These are phyloP conservation scores for Suhomyces emberorum DNA, from an alignment of 805 yeast genomes.

Conservation along the genomic window DNA sequence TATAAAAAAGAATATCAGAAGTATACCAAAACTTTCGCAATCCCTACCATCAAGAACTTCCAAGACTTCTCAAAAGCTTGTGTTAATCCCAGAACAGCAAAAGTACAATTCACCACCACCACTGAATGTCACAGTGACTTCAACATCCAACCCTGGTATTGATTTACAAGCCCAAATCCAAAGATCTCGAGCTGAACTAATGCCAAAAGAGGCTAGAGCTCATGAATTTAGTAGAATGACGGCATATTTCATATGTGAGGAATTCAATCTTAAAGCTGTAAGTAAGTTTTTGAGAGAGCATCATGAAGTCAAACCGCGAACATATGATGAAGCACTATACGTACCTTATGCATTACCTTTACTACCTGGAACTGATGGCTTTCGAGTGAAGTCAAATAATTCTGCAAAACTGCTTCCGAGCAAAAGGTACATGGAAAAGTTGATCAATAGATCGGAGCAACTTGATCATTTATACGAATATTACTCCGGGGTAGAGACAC, in stretches of 20 bases:
- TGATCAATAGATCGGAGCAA: constrained; percentile 78
- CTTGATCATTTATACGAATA: constrained; percentile 91
- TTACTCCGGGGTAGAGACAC: constrained; percentile 73
- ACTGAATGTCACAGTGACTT: constrained; percentile 1
- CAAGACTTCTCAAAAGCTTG: constrained; percentile 81
- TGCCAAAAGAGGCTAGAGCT: constrained; percentile 57
- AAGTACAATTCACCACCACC: constrained; percentile 20
- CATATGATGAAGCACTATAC: constrained; percentile 90
- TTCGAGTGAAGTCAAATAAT: constrained; percentile 68
- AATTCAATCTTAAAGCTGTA: constrained; percentile 62
- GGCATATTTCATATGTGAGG: constrained; percentile 87
- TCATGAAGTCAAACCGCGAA: constrained; percentile 82
- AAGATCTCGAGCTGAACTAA: constrained; percentile 51
- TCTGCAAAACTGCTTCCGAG: constrained; percentile 42
- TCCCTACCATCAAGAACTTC: constrained; percentile 73
- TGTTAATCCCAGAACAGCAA: constrained; percentile 69
- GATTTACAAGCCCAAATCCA: constrained; percentile 30
- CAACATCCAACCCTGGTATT: constrained; percentile 6
- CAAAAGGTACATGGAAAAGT: constrained; percentile 61
- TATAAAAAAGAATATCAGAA: constrained; percentile 39
- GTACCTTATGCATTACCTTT: constrained; percentile 87
- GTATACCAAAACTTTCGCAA: constrained; percentile 51
- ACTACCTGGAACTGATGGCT: constrained; percentile 79
- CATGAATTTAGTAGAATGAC: constrained; percentile 79
- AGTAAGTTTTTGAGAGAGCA: constrained; percentile 60